Percentiles rank a stretch among this genome's conserved stretches.
Evolutionary conservation across 2,329 filamentous ascomycete species (phyloP).

Genomic region (Talaromyces sp.): DNA sequence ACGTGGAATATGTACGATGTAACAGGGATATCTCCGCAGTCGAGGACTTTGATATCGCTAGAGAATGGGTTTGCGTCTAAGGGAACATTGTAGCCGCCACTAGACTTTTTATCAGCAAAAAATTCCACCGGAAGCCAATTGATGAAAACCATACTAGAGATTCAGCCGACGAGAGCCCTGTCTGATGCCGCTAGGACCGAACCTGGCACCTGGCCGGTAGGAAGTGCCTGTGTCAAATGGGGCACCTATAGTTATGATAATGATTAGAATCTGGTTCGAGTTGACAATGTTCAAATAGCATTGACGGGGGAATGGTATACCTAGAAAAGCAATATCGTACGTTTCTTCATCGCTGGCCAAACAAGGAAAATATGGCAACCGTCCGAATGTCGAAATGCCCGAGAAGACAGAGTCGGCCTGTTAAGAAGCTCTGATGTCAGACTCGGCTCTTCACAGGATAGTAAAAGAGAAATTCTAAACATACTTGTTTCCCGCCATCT

Average conservation of each 20-base stretch:
- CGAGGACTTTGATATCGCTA: conserved; percentile 71
- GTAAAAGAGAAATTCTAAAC: conserved; percentile 11
- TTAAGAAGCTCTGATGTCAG: neutral
- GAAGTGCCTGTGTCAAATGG: conserved; percentile 84
- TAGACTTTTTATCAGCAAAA: conserved; percentile 25
- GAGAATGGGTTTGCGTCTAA: conserved; percentile 74
- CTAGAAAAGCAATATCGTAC: conserved; percentile 82
- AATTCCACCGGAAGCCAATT: neutral
- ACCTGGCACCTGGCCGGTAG: conserved; percentile 76
- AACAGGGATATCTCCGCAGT: conserved; percentile 80
- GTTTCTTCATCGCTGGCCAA: conserved; percentile 62
- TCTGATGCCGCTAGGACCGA: conserved; percentile 77
- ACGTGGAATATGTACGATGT: conserved; percentile 57
- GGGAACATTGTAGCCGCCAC: conserved; percentile 82
- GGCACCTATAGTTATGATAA: conserved; percentile 47
- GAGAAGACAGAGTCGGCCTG: conserved; percentile 85
- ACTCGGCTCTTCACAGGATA: neutral
- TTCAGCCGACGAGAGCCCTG: conserved; percentile 82
- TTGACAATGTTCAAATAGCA: neutral
- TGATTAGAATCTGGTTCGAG: neutral
- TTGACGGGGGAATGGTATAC: conserved; percentile 34
- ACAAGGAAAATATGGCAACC: conserved; percentile 71
- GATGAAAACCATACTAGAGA: conserved; percentile 63
- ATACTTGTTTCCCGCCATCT: conserved; percentile 75
- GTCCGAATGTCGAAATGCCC: conserved; percentile 79